A percentile compares a stretch with the other conserved stretches of the same genome.
These are phyloP conservation scores for Acanthochlamys bracteata DNA, from an alignment of 106 monocot genomes.

Conservation along the genomic window DNA sequence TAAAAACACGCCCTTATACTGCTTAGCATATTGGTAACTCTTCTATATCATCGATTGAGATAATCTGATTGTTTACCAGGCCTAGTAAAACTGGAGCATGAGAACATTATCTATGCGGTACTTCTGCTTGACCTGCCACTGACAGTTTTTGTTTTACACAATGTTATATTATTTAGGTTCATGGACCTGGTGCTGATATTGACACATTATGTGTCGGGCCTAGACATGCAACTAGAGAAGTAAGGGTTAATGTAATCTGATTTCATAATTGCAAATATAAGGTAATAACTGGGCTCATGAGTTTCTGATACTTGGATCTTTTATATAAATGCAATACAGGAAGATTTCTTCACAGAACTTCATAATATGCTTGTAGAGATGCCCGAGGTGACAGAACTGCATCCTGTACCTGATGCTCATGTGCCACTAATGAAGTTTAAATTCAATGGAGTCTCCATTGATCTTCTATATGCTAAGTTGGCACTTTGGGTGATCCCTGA, in stretches of 20 bases:
- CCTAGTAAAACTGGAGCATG: no score
- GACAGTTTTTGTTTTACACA: no score
- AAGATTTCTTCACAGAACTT: conserved; percentile 83
- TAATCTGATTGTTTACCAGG: no score
- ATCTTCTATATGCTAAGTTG: conserved; percentile 91
- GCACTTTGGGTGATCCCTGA: conserved; percentile 84
- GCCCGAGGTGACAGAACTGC: conserved; percentile 86
- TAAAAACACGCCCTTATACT: no score
- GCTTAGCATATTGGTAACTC: no score
- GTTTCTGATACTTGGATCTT: no score
- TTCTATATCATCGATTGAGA: no score
- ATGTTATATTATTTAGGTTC: conserved; percentile 45
- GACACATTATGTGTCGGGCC: conserved; percentile 96
- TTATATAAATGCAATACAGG: no score
- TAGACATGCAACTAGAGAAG: conserved; percentile 87
- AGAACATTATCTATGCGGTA: no score
- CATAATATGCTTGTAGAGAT: conserved; percentile 77
- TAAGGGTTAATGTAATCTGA: conserved; percentile 23
- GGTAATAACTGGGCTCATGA: no score
- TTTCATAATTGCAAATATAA: no score
- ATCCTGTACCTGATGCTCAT: conserved; percentile 97
- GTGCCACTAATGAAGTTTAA: conserved; percentile 92
- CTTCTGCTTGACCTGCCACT: no score
- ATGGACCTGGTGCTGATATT: conserved; percentile 98
- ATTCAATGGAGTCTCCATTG: conserved; percentile 85